Base-by-base conservation (phyloP, 106 monocot genomes). In the Posidonia australis region DNA sequence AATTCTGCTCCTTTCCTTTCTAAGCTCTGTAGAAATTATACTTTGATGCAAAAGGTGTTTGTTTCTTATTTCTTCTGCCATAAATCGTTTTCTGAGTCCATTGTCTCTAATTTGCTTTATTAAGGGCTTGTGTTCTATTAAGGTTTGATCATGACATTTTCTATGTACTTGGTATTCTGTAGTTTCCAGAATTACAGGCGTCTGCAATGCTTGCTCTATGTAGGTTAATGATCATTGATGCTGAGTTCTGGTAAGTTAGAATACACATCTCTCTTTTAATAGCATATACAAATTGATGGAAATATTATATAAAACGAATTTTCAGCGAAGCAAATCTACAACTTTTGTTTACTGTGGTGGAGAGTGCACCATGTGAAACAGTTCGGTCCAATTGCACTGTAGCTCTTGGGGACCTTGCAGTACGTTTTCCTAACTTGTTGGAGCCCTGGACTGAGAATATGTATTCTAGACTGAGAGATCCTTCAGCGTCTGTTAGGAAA, bases 391-490 rank as follows among this genome's bases (percentile, higher is more conserved):
- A 98, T 57, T 98, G 98, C 66, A 98, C 82, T 22, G 58, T 98
- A 42, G 87, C 98, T 70, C 87, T 98, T 68, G 98, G 87, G 0
- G 98, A 98, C 51, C 78, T 98, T 70, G 79, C 87, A 55, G 91
- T 81, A 76, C 90, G 98, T 48, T 98, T 91, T 72, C 98, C 98
- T 30, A 98, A 98, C 65, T 71, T 98, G 41, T 47, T 98, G 66
- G 98, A 91, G 67, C 91, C 98, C 9, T 98, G 98, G 98, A 98
- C 98, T 60, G 87, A 91, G 61, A 83, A 91, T 41, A 85, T 98
- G 75, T 98, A 98, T 81, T 84, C 87, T 60, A 70, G 98, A 13
- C 61, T 98, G n/a, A 62, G 69, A 27, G 98, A 98, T 82, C 77
- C 79, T 71, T 87, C 91, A 9, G 60, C 76, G 46, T 79, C 91